Evolutionary conservation across 2,329 filamentous ascomycete genomes (phyloP).

Genomic region (Colletotrichum sojae): DNA sequence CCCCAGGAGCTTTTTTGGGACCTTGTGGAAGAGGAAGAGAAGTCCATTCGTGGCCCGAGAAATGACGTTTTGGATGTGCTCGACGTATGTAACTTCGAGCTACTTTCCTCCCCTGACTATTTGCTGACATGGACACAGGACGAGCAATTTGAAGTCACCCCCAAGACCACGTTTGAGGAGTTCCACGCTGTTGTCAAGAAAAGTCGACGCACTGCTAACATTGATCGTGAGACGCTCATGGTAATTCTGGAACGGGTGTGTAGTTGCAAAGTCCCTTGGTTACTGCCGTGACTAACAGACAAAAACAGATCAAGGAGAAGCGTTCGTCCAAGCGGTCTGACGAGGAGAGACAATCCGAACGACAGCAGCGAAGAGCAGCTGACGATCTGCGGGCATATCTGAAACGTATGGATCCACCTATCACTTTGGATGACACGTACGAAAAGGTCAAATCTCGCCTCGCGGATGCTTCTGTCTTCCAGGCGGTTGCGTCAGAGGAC

Average conservation of each 20-base stretch:
- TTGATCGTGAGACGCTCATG: conserved; percentile 83
- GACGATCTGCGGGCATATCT: conserved; percentile 89
- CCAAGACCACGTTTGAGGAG: conserved; percentile 89
- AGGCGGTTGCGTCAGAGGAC: conserved; percentile 86
- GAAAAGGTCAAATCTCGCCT: conserved; percentile 88
- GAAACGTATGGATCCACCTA: conserved; percentile 90
- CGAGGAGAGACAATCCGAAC: conserved; percentile 88
- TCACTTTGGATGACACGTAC: conserved; percentile 85
- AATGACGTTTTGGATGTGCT: conserved; percentile 91
- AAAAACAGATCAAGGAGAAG: conserved; percentile 82
- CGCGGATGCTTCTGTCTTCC: conserved; percentile 86
- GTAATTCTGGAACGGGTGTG: conserved; percentile 87
- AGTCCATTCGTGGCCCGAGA: conserved; percentile 82
- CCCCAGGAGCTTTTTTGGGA: conserved; percentile 98
- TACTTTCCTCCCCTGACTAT: not conserved
- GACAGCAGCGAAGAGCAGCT: conserved; percentile 85
- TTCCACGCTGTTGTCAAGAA: conserved; percentile 86
- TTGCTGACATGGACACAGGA: conserved; percentile 72
- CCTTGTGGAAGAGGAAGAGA: conserved; percentile 92
- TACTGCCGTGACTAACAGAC: not conserved
- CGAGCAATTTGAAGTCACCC: conserved; percentile 90
- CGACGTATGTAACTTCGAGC: conserved; percentile 72
- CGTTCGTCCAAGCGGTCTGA: conserved; percentile 81
- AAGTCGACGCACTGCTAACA: conserved; percentile 89
- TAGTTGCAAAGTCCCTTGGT: conserved; percentile 34